Base-by-base conservation (phyloP, 768 basidiomycete genomes). In the Pisolithus microcarpus region DNA sequence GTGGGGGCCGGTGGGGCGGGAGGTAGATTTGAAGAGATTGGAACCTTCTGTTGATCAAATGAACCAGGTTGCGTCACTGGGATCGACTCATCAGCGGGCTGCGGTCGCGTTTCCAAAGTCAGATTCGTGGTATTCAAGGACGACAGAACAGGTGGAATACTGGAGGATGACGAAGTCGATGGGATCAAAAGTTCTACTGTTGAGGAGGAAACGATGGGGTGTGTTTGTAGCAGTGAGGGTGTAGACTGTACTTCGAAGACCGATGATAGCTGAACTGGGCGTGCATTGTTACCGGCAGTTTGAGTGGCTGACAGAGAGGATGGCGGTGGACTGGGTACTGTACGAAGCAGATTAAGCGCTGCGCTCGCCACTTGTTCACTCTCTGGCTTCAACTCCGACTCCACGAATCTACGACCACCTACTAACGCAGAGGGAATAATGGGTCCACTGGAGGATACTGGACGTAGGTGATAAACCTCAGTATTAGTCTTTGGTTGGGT, bases 1-100 rank as follows among this genome's bases (percentile, higher is more conserved):
- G 7, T 36, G 19, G 31, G 26, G 13, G 38, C n/a, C 7, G 55
- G 38, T 2, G 62, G 57, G 19, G 53, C 48, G 21, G 58, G 55
- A 10, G 59, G 61, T 42, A 51, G 50, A 11, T 55, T 42, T 7
- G 59, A 50, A 11, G 46, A 36, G 26, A 13, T 18, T 15, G 24
- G 8, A 19, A 16, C 15, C 6, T 30, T 26, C n/a, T 28, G 43
- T 40, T 40, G 34, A 11, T 34, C 34, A 15, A 11, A 34, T 34
- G 13, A 34, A 15, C 34, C 34, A 34, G 34, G 13, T 34, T 34
- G 34, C 1, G 34, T 34, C 34, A 34, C 13, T 3, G 11, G 13
- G 34, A 5, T 5, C 11, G 34, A 13, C 11, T 15, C 34, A 34
- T 34, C 34, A 34, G 34, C 4, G 11, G 34, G 34, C 34, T 34